These are phyloP conservation scores for Magnaporthiopsis rhizophila DNA, from an alignment of 2,329 filamentous ascomycete species.

Conservation along the genomic window DNA sequence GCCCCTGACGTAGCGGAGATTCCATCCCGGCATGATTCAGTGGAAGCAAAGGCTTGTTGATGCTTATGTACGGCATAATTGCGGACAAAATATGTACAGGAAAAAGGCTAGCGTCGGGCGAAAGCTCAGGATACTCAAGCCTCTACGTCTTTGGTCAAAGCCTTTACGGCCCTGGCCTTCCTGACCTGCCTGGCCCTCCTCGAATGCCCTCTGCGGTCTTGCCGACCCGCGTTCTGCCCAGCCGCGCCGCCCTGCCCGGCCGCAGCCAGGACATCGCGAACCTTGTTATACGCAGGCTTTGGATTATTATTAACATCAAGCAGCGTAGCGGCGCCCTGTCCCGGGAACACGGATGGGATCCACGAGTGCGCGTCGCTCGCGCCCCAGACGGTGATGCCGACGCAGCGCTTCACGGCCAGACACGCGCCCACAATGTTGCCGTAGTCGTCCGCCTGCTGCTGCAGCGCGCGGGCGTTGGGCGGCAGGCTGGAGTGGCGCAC, in stretches of 20 bases:
- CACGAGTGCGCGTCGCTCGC: conserved; percentile 27
- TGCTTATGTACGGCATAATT: too few species aligned
- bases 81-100: too few species aligned
- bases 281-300: conserved; percentile 32
- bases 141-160: too few species aligned
- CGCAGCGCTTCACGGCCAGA: conserved; percentile 27
- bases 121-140: too few species aligned
- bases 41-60: too few species aligned
- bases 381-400: conserved; percentile 37
- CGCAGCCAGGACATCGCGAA: conserved; percentile 18
- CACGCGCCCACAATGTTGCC: conserved; percentile 28
- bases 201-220: too few species aligned
- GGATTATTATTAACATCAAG: conserved; percentile 27
- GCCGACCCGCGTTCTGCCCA: too few species aligned
- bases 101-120: too few species aligned
- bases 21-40: too few species aligned
- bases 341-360: conserved; percentile 27
- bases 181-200: too few species aligned
- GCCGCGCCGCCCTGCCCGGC: conserved; percentile 1
- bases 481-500: conserved; percentile 38
- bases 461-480: conserved; percentile 27
- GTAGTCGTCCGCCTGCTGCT: conserved; percentile 41
- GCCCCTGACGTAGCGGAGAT: too few species aligned
- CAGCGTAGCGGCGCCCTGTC: conserved; percentile 31
- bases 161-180: too few species aligned